Percentiles rank a stretch among this genome's conserved stretches.
These are phyloP conservation scores for Arabidopsis lyrata DNA, from an alignment of 441 rosid species.

Conservation along the genomic window DNA sequence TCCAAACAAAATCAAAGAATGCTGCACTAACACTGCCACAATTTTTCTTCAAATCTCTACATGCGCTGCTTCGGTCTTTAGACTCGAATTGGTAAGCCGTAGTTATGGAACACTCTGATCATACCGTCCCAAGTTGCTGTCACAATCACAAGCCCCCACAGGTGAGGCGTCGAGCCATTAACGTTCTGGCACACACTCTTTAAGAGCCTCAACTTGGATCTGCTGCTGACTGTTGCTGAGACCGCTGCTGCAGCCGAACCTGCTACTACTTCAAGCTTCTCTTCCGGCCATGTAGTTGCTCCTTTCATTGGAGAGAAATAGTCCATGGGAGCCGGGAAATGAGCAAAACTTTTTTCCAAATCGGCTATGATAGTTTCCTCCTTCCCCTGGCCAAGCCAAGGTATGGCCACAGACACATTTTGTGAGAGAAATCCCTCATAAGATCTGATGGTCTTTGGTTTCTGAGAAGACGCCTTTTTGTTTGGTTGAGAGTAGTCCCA, in stretches of 20 bases:
- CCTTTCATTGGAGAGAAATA: slow-evolving; percentile 55
- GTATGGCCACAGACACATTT: slow-evolving; percentile 59
- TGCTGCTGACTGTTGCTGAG: slow-evolving; percentile 43
- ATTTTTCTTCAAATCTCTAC: background rate
- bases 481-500: slow-evolving; percentile 57
- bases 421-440: slow-evolving; percentile 61
- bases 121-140: slow-evolving; percentile 69
- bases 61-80: slow-evolving; percentile 23
- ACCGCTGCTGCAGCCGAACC: slow-evolving; percentile 14
- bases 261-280: slow-evolving; percentile 54
- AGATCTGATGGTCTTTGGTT: slow-evolving; percentile 53
- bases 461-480: slow-evolving; percentile 41
- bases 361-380: slow-evolving; percentile 20
- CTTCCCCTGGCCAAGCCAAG: slow-evolving; percentile 58
- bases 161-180: slow-evolving; percentile 47
- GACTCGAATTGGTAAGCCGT: slow-evolving; percentile 59
- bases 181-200: slow-evolving; percentile 54
- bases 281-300: slow-evolving; percentile 70
- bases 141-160: slow-evolving; percentile 69
- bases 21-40: background rate
- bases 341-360: background rate
- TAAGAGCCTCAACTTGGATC: slow-evolving; percentile 55
- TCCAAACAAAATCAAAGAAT: slow-evolving; percentile 8
- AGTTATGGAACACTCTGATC: slow-evolving; percentile 62
- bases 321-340: slow-evolving; percentile 25